Base-by-base conservation (phyloP, 2,329 filamentous ascomycete genomes). In the Nigrospora sphaerica region DNA sequence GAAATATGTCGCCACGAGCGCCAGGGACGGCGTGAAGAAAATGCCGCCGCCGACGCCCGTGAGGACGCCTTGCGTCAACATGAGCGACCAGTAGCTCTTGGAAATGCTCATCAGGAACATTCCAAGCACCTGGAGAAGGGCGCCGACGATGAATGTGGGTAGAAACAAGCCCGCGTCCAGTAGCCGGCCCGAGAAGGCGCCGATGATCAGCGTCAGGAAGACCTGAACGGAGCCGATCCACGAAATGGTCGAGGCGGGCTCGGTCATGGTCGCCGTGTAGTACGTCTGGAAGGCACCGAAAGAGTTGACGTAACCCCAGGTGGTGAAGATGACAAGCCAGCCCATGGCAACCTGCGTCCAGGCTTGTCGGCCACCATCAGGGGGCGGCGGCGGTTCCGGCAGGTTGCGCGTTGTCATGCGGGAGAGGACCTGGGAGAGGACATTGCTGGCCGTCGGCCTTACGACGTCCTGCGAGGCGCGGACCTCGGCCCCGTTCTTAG, bases 1-100 rank as follows among this genome's bases (percentile, higher is more conserved):
- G 56, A 85, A 85, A 51, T 84, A 84, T n/a, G 79, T 75, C 0
- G 80, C 75, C 12, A 85, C 62, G 10, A 85, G 68, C 11, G 80
- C 77, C 18, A 84, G 67, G 4, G 74, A 71, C 0, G 81, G 75
- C 12, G 77, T 70, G 56, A 80, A 83, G 9, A 80, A 65, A 44
- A 73, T 72, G 1, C 79, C 81, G 17, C 73, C 72, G 0, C 78
- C 78, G 1, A 76, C 45, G 0, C 74, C 74, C 6, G 70, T 55
- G 38, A 74, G 70, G 2, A 75, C 54, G 5, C 74, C 73, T 51
- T 78, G 74, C 0, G 71, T 64, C 1, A 78, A 60, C 39, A 78
- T 61, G 5, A 75, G 57, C 37, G 77, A 73, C 66, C 68, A 77
- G 58, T 76, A 78, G 6, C 57, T 52, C 1, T 57, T 67, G 17